Conservation (phyloP, 352 stramenopile genomes). For the Blastocystis sp. region DNA sequence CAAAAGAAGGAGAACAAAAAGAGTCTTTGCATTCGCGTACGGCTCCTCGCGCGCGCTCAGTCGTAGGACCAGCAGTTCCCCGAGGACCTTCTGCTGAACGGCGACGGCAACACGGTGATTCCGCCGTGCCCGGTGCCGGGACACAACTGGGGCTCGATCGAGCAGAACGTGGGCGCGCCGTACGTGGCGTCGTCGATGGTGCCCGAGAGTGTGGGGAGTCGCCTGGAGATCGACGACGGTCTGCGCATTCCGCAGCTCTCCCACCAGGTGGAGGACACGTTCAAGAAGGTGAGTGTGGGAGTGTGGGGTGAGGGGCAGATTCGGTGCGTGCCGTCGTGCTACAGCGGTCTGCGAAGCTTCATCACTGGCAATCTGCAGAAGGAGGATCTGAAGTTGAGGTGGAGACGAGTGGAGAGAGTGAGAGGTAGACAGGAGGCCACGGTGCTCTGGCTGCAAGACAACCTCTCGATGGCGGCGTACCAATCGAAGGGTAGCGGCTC, state of each 20-base stretch:
- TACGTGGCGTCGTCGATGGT: background rate
- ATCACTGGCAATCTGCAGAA: background rate
- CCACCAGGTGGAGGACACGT: background rate
- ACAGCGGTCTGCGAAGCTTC: background rate
- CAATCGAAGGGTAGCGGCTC: no score
- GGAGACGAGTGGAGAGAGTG: background rate
- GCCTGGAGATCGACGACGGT: background rate
- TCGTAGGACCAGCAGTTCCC: background rate
- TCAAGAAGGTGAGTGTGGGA: background rate
- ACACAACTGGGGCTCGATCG: background rate
- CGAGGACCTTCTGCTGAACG: background rate
- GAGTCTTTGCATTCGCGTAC: background rate
- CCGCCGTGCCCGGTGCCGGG: background rate
- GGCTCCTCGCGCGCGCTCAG: background rate
- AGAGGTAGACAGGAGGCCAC: conserved; percentile 1
- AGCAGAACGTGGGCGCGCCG: background rate
- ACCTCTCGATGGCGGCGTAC: background rate
- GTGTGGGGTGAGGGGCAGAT: background rate
- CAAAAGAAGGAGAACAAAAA: background rate
- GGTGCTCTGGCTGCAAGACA: conserved; percentile 3
- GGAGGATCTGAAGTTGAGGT: background rate
- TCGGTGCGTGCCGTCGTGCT: background rate
- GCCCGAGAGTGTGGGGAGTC: background rate
- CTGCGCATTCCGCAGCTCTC: background rate
- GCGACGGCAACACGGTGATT: background rate